Percentiles rank a stretch among this genome's conserved stretches.
Conservation (phyloP, 2,329 filamentous ascomycete species). For the Penicillium digitatum region DNA sequence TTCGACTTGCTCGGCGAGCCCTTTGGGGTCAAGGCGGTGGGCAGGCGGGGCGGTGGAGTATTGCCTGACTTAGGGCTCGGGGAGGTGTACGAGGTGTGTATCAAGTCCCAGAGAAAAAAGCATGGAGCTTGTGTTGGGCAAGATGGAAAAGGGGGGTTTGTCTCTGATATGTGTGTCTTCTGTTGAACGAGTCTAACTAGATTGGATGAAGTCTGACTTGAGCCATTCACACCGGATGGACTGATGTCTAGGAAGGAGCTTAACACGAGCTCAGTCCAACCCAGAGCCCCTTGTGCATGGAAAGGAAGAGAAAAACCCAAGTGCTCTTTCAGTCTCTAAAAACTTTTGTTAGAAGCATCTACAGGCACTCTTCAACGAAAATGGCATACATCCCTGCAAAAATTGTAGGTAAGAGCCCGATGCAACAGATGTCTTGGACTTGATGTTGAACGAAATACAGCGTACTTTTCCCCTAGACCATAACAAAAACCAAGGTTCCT, state of each 20-base stretch:
- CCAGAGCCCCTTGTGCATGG: background rate
- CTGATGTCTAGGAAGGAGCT: background rate
- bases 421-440: background rate
- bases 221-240: background rate
- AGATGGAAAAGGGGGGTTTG: too few species aligned
- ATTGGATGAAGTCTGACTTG: background rate
- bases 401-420: background rate
- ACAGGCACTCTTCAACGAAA: too few species aligned
- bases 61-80: conserved; percentile 4
- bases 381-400: background rate
- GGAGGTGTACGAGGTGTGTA: background rate
- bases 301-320: background rate
- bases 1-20: background rate
- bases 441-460: too few species aligned
- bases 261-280: background rate
- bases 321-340: too few species aligned
- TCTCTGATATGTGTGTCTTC: background rate
- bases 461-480: too few species aligned
- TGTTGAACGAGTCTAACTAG: background rate
- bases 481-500: too few species aligned
- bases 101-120: background rate
- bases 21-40: conserved; percentile 5
- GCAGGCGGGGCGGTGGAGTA: background rate
- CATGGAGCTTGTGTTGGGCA: background rate
- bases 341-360: background rate